These are phyloP conservation scores for Torulaspora gathmanii DNA, from an alignment of 805 yeast genomes.

Conservation along the genomic window DNA sequence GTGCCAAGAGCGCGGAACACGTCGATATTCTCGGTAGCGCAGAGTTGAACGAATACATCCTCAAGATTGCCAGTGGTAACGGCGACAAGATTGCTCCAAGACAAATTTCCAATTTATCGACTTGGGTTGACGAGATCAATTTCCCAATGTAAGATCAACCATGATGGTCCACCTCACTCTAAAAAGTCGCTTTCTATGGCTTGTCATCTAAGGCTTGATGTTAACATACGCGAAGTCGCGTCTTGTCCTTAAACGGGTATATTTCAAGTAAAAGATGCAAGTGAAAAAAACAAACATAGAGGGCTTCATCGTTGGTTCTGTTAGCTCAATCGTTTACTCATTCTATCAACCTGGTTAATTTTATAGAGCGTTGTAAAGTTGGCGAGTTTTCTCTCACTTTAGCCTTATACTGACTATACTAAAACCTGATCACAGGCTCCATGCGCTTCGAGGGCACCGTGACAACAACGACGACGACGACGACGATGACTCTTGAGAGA, in stretches of 20 bases:
- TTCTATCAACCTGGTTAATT: background rate
- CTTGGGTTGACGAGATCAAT: slow-evolving; percentile 56
- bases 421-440: background rate
- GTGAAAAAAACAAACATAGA: slow-evolving; percentile 2
- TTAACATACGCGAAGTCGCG: slow-evolving; percentile 12
- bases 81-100: slow-evolving; percentile 64
- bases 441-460: slow-evolving; percentile 3
- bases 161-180: too few species aligned
- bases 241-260: slow-evolving; percentile 14
- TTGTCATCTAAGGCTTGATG: background rate
- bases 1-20: slow-evolving; percentile 96
- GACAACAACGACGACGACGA: background rate
- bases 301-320: background rate
- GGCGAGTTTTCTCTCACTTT: background rate
- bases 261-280: slow-evolving; percentile 1
- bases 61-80: slow-evolving; percentile 76
- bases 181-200: background rate
- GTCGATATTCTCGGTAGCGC: slow-evolving; percentile 95
- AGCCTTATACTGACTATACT: background rate
- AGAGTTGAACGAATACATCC: slow-evolving; percentile 78
- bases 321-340: background rate
- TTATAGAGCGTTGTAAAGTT: slow-evolving; percentile 4
- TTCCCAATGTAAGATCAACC: slow-evolving; percentile 35
- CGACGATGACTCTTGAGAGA: slow-evolving; percentile 20
- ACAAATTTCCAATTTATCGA: slow-evolving; percentile 52